These are phyloP conservation scores for Diaporthe amygdali DNA, from an alignment of 2,329 filamentous ascomycete genomes.

Conservation along the genomic window DNA sequence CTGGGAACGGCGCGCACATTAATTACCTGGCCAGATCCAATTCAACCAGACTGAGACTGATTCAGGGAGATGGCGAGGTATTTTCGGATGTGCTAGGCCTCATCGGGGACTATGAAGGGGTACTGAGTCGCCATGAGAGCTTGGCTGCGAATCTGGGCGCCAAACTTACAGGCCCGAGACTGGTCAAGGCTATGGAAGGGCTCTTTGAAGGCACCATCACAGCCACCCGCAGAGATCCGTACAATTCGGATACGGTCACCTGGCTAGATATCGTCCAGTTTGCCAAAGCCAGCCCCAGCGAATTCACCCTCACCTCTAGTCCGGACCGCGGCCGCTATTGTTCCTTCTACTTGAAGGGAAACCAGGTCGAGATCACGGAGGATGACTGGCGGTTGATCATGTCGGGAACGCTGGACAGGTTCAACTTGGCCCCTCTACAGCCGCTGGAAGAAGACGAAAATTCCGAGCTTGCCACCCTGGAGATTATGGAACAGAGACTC, in stretches of 20 bases:
- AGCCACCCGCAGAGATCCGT: slow-evolving; percentile 59
- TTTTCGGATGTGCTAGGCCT: slow-evolving; percentile 76
- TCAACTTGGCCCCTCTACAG: slow-evolving; percentile 73
- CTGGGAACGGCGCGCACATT: slow-evolving; percentile 49
- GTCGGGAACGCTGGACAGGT: slow-evolving; percentile 80
- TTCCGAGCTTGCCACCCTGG: slow-evolving; percentile 82
- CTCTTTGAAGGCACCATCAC: slow-evolving; percentile 82
- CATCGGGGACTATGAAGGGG: slow-evolving; percentile 80
- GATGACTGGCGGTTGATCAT: slow-evolving; percentile 87
- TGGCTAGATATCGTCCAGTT: slow-evolving; percentile 90
- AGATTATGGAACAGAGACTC: slow-evolving; percentile 81
- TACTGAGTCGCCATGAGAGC: slow-evolving; percentile 84
- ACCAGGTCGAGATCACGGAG: slow-evolving; percentile 83
- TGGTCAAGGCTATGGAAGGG: slow-evolving; percentile 85
- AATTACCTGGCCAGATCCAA: slow-evolving; percentile 58
- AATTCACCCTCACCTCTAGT: slow-evolving; percentile 75
- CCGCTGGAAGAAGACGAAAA: slow-evolving; percentile 86
- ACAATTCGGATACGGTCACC: slow-evolving; percentile 61
- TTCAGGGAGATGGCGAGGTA: slow-evolving; percentile 66
- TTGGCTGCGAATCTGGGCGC: slow-evolving; percentile 85
- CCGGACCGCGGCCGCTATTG: slow-evolving; percentile 75
- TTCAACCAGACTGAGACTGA: slow-evolving; percentile 51
- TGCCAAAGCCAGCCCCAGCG: slow-evolving; percentile 78
- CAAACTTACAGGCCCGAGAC: slow-evolving; percentile 79
- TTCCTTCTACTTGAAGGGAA: slow-evolving; percentile 81